Evolutionary conservation across 345 rosid genomes (phyloP).

Genomic region (Trapa bicornis): DNA sequence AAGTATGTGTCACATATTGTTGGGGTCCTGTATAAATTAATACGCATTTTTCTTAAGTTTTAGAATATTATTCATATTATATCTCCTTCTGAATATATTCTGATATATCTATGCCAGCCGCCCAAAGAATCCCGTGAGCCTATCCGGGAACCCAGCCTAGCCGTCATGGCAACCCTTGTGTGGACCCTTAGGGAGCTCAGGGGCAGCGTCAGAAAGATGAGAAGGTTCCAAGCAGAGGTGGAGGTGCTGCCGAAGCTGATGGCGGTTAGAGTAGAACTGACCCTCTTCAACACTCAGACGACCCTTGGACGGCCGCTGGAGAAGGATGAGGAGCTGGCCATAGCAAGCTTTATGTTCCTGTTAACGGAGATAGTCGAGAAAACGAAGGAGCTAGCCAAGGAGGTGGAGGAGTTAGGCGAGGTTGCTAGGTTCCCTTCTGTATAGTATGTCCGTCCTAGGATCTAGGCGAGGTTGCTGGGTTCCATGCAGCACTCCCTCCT

Average conservation of each 20-base stretch:
- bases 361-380: slow-evolving; percentile 36
- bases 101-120: slow-evolving; percentile 6
- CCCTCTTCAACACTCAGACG: slow-evolving; percentile 11
- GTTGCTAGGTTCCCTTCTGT: slow-evolving; percentile 25
- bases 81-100: neutral
- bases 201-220: slow-evolving; percentile 38
- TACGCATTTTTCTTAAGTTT: too few relatives aligned
- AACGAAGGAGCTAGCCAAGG: slow-evolving; percentile 37
- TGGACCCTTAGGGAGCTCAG: slow-evolving; percentile 45
- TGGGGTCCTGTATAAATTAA: neutral
- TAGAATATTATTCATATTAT: too few relatives aligned
- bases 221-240: slow-evolving; percentile 20
- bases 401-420: slow-evolving; percentile 46
- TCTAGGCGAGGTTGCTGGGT: too few relatives aligned
- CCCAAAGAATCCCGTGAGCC: slow-evolving; percentile 14
- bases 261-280: slow-evolving; percentile 28
- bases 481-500: too few relatives aligned
- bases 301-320: slow-evolving; percentile 4
- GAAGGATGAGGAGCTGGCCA: slow-evolving; percentile 24
- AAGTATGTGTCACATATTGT: neutral
- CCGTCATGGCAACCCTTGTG: slow-evolving; percentile 22
- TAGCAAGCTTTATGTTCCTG: slow-evolving; percentile 34
- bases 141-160: slow-evolving; percentile 33
- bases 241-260: slow-evolving; percentile 30
- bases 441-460: neutral